A percentile compares a stretch with the other conserved stretches of the same genome.
phyloP scores from a whole-genome alignment of 441 rosid species.

The Gossypium schwendimanii region DNA sequence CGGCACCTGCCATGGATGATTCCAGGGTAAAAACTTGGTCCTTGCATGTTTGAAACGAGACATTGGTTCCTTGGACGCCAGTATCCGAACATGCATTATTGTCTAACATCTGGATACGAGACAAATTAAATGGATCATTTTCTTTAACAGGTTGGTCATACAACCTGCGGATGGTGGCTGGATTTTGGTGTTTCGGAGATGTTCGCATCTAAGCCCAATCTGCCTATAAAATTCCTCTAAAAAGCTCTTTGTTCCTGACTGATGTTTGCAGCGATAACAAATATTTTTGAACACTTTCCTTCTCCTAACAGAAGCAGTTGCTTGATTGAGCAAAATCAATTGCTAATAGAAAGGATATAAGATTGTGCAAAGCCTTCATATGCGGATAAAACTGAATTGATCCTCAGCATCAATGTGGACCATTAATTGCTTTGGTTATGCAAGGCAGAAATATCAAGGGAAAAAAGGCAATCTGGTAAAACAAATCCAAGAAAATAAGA shows the following conservation, averaged over 20 bases:
- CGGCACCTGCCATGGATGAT: conserved; percentile 38
- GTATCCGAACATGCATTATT: conserved; percentile 26
- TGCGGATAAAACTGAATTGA: neutral
- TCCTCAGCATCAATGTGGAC: neutral
- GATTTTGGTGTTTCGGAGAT: conserved; percentile 34
- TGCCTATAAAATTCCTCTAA: neutral
- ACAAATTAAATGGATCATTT: conserved; percentile 23
- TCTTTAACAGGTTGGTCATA: conserved; percentile 35
- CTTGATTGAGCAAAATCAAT: conserved; percentile 1
- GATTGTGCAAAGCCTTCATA: neutral
- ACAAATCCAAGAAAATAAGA: neutral
- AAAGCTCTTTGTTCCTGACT: neutral
- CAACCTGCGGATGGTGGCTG: conserved; percentile 30
- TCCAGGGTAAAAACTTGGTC: conserved; percentile 56
- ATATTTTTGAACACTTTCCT: neutral
- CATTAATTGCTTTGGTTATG: neutral
- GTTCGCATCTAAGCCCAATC: conserved; percentile 35
- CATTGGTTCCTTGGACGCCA: conserved; percentile 37
- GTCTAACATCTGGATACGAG: conserved; percentile 35
- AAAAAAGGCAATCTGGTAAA: conserved; percentile 16
- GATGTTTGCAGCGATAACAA: neutral
- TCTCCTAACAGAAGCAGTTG: neutral
- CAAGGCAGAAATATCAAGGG: neutral
- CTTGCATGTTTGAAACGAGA: conserved; percentile 33
- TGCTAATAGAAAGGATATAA: neutral